Percentiles rank a stretch among this genome's conserved stretches.
These are phyloP conservation scores for Cutaneotrichosporon dermatis DNA, from an alignment of 1,284 basidiomycete species.

Conservation along the genomic window DNA sequence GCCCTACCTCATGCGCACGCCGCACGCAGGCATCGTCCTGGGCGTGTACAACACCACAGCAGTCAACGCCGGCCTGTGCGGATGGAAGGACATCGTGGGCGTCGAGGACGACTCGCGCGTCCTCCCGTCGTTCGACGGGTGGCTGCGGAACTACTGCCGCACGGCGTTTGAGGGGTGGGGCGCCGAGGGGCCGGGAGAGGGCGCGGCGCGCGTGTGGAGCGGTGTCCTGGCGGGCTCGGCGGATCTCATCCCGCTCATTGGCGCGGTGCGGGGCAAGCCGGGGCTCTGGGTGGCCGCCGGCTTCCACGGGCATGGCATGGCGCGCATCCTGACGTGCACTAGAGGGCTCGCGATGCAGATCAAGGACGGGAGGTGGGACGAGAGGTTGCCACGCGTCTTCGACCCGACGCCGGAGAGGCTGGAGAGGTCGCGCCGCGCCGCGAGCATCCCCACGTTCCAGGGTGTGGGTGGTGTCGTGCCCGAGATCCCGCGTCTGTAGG, in stretches of 20 bases:
- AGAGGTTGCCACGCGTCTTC: conserved; percentile 1
- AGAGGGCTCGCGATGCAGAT: conserved; percentile 20
- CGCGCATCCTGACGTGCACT: conserved; percentile 22
- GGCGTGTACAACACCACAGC: conserved; percentile 14
- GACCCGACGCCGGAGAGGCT: background rate
- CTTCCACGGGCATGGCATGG: conserved; percentile 20
- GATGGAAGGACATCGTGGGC: conserved; percentile 12
- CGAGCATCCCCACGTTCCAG: background rate
- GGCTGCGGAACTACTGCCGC: conserved; percentile 13
- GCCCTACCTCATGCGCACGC: conserved; percentile 28
- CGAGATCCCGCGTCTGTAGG: background rate
- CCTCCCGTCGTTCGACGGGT: conserved; percentile 3
- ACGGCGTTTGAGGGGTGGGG: conserved; percentile 25
- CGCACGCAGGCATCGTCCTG: conserved; percentile 23
- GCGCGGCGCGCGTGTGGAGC: conserved; percentile 24
- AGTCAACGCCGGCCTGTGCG: conserved; percentile 1
- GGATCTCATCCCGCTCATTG: conserved; percentile 30
- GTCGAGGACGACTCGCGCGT: conserved; percentile 20
- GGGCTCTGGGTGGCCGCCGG: conserved; percentile 17
- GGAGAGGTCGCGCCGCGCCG: background rate
- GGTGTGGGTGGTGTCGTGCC: background rate
- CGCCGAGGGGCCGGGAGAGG: conserved; percentile 24
- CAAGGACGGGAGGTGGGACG: conserved; percentile 19
- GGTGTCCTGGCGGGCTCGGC: conserved; percentile 27
- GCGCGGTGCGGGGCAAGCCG: conserved; percentile 17